Percentiles rank a stretch among this genome's conserved stretches.
These are phyloP conservation scores for Exophiala xenobiotica DNA, from an alignment of 2,329 filamentous ascomycete species.

Conservation along the genomic window DNA sequence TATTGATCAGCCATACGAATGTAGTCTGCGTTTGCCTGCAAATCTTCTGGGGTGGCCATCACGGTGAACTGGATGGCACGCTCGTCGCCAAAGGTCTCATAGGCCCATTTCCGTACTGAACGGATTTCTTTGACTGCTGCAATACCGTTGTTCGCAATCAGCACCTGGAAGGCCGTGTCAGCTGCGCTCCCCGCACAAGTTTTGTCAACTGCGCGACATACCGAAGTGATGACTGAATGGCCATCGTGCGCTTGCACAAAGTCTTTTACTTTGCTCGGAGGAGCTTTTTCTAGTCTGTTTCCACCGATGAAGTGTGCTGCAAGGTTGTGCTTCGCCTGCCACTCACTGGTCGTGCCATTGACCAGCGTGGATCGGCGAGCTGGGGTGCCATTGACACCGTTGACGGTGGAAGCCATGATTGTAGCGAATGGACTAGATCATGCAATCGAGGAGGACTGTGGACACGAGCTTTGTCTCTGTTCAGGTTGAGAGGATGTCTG, in stretches of 20 bases:
- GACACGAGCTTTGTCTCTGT: slow-evolving; percentile 5
- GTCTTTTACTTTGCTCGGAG: slow-evolving; percentile 87
- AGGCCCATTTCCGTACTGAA: slow-evolving; percentile 99
- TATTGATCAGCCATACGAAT: slow-evolving; percentile 99
- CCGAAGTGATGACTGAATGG: slow-evolving; percentile 97
- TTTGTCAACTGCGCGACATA: slow-evolving; percentile 51
- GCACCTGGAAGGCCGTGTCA: slow-evolving; percentile 61
- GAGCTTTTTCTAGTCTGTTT: slow-evolving; percentile 78
- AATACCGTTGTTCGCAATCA: slow-evolving; percentile 99
- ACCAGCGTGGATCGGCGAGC: slow-evolving; percentile 30
- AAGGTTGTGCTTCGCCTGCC: slow-evolving; percentile 77
- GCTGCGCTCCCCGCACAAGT: slow-evolving; percentile 4
- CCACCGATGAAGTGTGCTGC: slow-evolving; percentile 96
- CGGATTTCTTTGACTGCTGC: slow-evolving; percentile 99
- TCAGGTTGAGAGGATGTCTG: slow-evolving; percentile 3
- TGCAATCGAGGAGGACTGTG: slow-evolving; percentile 16
- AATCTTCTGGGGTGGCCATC: slow-evolving; percentile 98
- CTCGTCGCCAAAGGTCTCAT: slow-evolving; percentile 99
- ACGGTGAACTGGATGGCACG: slow-evolving; percentile 98
- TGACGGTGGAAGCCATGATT: slow-evolving; percentile 39
- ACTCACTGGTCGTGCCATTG: slow-evolving; percentile 61
- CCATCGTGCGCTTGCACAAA: slow-evolving; percentile 87
- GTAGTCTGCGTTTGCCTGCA: slow-evolving; percentile 97
- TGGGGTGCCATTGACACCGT: slow-evolving; percentile 29
- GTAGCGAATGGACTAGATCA: slow-evolving; percentile 30